phyloP scores from a whole-genome alignment of 2,329 filamentous ascomycete genomes.

The Colletotrichum sp. region DNA sequence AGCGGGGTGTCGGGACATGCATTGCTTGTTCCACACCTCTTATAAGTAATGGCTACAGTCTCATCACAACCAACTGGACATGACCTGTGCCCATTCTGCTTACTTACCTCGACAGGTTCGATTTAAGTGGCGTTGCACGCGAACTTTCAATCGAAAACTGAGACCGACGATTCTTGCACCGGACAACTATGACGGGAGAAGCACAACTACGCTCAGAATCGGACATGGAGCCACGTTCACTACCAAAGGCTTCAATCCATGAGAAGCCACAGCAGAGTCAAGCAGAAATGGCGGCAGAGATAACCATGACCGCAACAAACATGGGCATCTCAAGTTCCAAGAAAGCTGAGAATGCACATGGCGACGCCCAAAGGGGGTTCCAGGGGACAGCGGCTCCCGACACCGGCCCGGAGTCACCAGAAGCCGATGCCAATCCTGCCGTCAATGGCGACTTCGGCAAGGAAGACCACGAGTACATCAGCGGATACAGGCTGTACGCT shows the following conservation, averaged over 20 bases:
- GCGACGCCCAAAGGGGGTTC: rapidly evolving
- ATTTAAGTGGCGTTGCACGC: rapidly evolving
- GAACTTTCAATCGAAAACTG: neutral
- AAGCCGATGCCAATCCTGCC: neutral
- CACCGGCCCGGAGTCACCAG: neutral
- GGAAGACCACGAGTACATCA: neutral
- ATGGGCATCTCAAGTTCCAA: neutral
- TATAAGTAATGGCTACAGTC: neutral
- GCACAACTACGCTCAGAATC: rapidly evolving
- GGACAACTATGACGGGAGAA: neutral
- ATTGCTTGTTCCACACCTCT: neutral
- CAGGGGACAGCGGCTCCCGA: neutral
- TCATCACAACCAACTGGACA: rapidly evolving
- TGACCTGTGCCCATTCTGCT: neutral
- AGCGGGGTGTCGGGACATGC: neutral
- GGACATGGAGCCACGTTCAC: neutral
- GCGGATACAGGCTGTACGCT: neutral
- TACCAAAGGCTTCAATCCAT: neutral
- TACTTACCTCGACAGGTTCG: neutral
- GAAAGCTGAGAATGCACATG: neutral
- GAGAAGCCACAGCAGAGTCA: neutral
- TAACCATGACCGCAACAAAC: neutral
- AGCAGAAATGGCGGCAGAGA: neutral
- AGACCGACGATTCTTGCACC: neutral
- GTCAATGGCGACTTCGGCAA: neutral